A percentile compares a stretch with the other conserved stretches of the same genome.
phyloP scores from a whole-genome alignment of 805 yeast genomes.

The Starmerella asiatica region DNA sequence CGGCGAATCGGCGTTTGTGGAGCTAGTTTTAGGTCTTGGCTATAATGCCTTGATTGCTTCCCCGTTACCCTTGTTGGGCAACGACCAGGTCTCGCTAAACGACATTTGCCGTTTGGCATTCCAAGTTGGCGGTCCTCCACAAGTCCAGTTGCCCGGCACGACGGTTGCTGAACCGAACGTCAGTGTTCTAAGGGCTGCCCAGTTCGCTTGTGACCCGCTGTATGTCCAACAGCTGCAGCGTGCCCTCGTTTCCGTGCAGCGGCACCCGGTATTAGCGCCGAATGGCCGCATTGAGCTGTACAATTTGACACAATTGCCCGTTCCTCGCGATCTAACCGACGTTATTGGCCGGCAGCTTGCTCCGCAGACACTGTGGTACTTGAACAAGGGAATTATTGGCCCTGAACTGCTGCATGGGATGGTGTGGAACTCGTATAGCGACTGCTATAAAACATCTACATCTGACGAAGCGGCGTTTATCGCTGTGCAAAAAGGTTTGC shows the following conservation, averaged over 20 bases:
- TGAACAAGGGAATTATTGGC: constrained; percentile 60
- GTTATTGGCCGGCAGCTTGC: constrained; percentile 75
- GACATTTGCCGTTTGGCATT: constrained; percentile 4
- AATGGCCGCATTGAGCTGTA: constrained; percentile 58
- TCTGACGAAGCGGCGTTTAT: constrained; percentile 30
- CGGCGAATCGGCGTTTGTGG: constrained; percentile 54
- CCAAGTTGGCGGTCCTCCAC: constrained; percentile 12
- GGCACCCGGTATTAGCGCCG: constrained; percentile 56
- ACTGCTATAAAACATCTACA: constrained; percentile 35
- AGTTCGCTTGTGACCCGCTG: constrained; percentile 19
- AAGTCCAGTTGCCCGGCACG: constrained; percentile 24
- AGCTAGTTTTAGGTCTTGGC: constrained; percentile 66
- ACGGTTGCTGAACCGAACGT: constrained; percentile 11
- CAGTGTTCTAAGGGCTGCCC: constrained; percentile 9
- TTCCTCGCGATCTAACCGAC: constrained; percentile 72
- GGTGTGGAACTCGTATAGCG: constrained; percentile 41
- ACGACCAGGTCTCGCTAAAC: constrained; percentile 3
- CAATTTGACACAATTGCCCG: constrained; percentile 31
- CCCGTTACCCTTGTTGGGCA: constrained; percentile 7
- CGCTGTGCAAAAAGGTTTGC: constrained; percentile 31
- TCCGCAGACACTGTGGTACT: constrained; percentile 70
- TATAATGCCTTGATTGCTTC: constrained; percentile 6
- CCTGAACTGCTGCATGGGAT: constrained; percentile 53
- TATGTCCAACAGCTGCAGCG: constrained; percentile 43
- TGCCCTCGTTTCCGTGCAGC: constrained; percentile 56